A percentile compares a stretch with the other conserved stretches of the same genome.
phyloP scores from a whole-genome alignment of 345 rosid genomes.

The Sonneratia alba region DNA sequence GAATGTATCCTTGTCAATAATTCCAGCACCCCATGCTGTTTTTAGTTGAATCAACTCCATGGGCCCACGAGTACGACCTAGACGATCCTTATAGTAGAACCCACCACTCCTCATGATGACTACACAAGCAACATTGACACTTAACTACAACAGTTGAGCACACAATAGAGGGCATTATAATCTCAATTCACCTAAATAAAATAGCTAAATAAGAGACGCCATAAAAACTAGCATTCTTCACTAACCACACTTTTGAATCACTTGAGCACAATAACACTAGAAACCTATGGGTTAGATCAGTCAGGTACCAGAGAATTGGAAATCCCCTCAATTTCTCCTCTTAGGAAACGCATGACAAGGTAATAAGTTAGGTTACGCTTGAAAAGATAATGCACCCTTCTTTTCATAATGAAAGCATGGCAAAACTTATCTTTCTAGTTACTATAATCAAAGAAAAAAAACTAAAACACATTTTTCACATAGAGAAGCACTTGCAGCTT shows the following conservation, averaged over 20 bases:
- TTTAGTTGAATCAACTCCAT: constrained; percentile 76
- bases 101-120: constrained; percentile 85
- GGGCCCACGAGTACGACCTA: constrained; percentile 89
- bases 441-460: too few relatives aligned
- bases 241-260: not conserved
- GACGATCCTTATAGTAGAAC: constrained; percentile 80
- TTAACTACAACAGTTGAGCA: not conserved
- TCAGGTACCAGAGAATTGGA: not conserved
- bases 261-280: not conserved
- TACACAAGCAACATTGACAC: constrained; percentile 8
- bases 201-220: not conserved
- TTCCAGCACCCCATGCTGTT: constrained; percentile 88
- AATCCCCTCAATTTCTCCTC: not conserved
- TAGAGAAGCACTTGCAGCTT: too few relatives aligned
- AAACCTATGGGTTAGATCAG: not conserved
- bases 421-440: too few relatives aligned
- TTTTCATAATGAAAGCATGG: too few relatives aligned
- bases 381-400: too few relatives aligned
- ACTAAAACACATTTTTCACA: too few relatives aligned
- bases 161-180: not conserved
- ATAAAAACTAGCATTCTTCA: not conserved
- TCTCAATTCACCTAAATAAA: not conserved
- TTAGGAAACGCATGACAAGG: not conserved
- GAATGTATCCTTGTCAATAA: constrained; percentile 86
- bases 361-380: too few relatives aligned